Evolutionary conservation across 2,329 filamentous ascomycete genomes (phyloP), one percentile per base, ranked within the genome.

Genomic region (Sclerotinia sclerotiorum): DNA sequence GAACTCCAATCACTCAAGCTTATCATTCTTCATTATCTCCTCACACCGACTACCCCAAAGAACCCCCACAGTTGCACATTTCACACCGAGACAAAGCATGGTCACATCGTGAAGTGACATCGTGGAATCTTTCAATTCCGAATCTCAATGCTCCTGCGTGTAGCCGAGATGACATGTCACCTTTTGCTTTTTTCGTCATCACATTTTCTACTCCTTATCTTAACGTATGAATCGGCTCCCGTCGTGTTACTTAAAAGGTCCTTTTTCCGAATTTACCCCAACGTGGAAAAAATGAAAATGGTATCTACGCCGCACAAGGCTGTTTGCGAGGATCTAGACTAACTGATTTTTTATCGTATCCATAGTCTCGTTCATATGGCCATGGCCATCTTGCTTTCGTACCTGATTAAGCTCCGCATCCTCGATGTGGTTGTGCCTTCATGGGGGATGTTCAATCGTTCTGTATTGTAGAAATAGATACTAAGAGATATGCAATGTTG

Each of bases 181-280:
- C 27, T 42, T 62, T 52, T 15, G 60, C 32, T 51, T 32, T 52
- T 62, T 62, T 39, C 21, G 46, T 49, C 46, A 29, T 39, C 29
- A 46, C 46, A 49, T 39, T 39, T 24, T 48, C 27, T 24, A 32
- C 27, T 49, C 39, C 60, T 63, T 63, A 62, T 62, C 60, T 62
- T 2, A 19, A 62, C 8, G 2, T 51, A n/a, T 48, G 44, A n/a
- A 32, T 49, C 27, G 27, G 44, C 58, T 61, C 17, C 58, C 21
- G 46, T 27, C 58, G 60, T 63, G 60, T 63, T 51, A 51, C 46
- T 32, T 51, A 63, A 42, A 63, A 39, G 60, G 60, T 27, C 60
- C 60, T 63, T 63, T 63, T 63, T 42, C 60, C 46, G 60, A 27
- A 19, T 63, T 52, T 27, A 51, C 8, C 46, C 46, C 46, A 13